Evolutionary conservation across 139 green algal species (phyloP), one percentile per base, ranked within the genome.

Genomic region (Chlamydomonas asymmetrica): DNA sequence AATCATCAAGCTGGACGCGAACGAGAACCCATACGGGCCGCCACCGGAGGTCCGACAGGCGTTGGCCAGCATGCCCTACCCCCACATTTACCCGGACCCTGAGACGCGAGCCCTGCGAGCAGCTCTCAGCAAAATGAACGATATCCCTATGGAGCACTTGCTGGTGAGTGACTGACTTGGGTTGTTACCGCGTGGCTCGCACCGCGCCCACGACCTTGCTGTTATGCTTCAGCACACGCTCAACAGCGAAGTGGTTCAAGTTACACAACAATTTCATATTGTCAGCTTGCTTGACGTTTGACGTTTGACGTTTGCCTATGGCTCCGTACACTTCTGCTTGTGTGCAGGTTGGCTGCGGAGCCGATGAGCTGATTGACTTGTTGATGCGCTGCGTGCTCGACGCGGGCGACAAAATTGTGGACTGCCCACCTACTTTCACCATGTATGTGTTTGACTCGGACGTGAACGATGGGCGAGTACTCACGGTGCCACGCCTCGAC

Each of bases 1-100:
- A 40, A 99, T 99, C 69, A 87, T 99, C 20, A 99, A 99, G 88
- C 91, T 99, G 35, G 97, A 99, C 59, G 97, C 97, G 2, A 99
- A 99, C 75, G 97, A 99, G 74, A 99, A 99, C 72, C 95, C 95
- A 4, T 99, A 99, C 76, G 97, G 97, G 9, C 97, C 97, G 1
- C 96, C 97, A 5, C 96, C 94, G 2, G 96, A 98, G 78, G 97
- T 99, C 16, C 71, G 86, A 10, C 54, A 92, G 39, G 97, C 97
- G 7, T 80, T 99, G n/a, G 93, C 80, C 5, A 84, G 52, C 2
- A 94, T 99, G 88, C 10, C 81, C 0, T 99, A 96, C 71, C 92
- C 96, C 0, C 90, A 99, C 80, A 97, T 99, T 60, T 99, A 99
- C 79, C 97, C 97, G 16, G 97, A 99, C 81, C 95, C 97, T 10